A percentile compares a stretch with the other conserved stretches of the same genome.
Conservation (phyloP, 2,329 filamentous ascomycete genomes). For the Bipolaris zeicola region DNA sequence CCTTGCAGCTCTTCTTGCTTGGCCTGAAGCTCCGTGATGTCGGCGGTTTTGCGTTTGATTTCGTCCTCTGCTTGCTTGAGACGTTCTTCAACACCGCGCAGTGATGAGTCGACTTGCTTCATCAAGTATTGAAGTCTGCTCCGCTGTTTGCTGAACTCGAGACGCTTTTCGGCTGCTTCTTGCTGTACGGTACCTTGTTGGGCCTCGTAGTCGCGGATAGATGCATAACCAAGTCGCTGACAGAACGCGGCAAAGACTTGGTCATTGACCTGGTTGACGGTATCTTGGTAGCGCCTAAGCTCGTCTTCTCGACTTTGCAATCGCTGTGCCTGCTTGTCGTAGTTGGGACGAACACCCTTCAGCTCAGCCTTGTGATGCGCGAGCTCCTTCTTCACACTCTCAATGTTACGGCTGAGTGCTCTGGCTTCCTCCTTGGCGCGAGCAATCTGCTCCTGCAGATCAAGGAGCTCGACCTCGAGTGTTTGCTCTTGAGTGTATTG, state of each 20-base stretch:
- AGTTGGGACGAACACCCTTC: conserved; percentile 77
- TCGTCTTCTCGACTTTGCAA: conserved; percentile 66
- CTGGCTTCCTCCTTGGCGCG: conserved; percentile 76
- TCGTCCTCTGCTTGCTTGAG: conserved; percentile 71
- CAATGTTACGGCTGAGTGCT: conserved; percentile 79
- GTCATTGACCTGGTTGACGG: conserved; percentile 84
- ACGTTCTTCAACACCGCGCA: conserved; percentile 72
- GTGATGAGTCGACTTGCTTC: conserved; percentile 70
- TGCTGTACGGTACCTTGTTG: conserved; percentile 93
- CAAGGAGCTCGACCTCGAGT: conserved; percentile 77
- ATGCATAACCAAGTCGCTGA: conserved; percentile 79
- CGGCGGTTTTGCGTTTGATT: conserved; percentile 67
- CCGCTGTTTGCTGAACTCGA: conserved; percentile 82
- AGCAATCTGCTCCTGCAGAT: conserved; percentile 76
- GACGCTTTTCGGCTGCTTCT: conserved; percentile 83
- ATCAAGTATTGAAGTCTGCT: conserved; percentile 66
- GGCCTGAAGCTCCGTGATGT: conserved; percentile 66
- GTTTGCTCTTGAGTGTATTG: conserved; percentile 78
- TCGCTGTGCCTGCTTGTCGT: conserved; percentile 70
- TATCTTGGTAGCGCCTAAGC: conserved; percentile 62
- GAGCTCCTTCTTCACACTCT: conserved; percentile 82
- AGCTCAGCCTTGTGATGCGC: conserved; percentile 75
- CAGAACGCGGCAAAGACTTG: conserved; percentile 87
- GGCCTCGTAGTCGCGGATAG: conserved; percentile 91
- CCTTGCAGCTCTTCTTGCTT: conserved; percentile 78